Evolutionary conservation across 306 rosid species (phyloP), one percentile per base, ranked within the genome.

Genomic region (Astragalus glycyphyllos): DNA sequence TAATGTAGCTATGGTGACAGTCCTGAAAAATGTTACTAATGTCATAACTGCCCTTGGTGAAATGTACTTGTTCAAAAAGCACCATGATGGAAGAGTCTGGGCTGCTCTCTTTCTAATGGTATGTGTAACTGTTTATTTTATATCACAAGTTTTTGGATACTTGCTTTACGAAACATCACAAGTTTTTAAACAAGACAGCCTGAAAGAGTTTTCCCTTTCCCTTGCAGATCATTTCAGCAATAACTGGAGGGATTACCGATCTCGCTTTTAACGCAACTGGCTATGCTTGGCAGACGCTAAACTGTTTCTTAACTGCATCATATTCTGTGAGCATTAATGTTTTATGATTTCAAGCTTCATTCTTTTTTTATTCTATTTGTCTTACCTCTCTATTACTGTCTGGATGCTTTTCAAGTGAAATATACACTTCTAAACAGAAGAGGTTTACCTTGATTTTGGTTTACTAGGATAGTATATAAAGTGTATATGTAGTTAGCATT

Each of bases 1-100:
- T 77, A 95, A 95, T 79, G 96, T 95, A 44, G 99, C 97, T 17
- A 95, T 95, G 99, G 97, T 95, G 85, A 95, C 97, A 8, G 90
- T 95, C 80, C 82, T 95, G 85, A 95, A 95, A 88, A 95, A 95
- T 75, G 96, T 91, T 79, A 89, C 99, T 54, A 95, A 95, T 81
- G 97, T 95, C 81, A 91, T 95, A 72, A 95, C 99, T 6, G 99
- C 99, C 56, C 44, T 95, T 42, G 99, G 99, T 40, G 99, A 95
- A 79, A 95, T 95, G 96, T 91, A 91, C 81, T 64, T 95, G 58
- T 95, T 95, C 77, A 84, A 73, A 61, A 95, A 95, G 95, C 91
- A 89, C 55, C 99, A 95, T 1, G 97, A 91, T 66, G 72, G 67
- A 76, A 77, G 86, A 78, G 99, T 95, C 54, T 95, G 99, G 99